Conservation (phyloP, 768 basidiomycete species). For the Collybiopsis luxurians region DNA sequence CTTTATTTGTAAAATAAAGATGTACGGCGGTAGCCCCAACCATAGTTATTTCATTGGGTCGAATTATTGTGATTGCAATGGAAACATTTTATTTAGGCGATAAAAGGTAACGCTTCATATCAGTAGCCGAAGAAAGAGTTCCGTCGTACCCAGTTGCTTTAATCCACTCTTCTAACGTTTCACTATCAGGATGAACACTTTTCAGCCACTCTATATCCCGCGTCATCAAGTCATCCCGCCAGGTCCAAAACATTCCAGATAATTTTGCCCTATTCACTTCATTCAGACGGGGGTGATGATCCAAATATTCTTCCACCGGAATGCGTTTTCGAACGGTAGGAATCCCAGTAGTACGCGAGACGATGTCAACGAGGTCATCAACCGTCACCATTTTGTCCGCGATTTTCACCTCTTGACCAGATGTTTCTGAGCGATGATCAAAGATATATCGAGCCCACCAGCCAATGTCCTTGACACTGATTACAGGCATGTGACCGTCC, state of each 20-base stretch:
- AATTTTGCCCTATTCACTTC: conserved; percentile 39
- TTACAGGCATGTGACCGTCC: conserved; percentile 35
- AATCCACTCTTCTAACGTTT: conserved; percentile 41
- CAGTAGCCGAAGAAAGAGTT: background rate
- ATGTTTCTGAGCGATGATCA: conserved; percentile 31
- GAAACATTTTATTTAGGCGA: no score
- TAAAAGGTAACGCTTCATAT: no score
- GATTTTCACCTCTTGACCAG: conserved; percentile 32
- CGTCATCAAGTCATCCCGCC: conserved; percentile 40
- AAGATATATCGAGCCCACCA: conserved; percentile 40
- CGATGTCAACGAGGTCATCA: conserved; percentile 33
- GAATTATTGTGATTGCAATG: no score
- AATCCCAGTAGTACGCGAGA: conserved; percentile 34
- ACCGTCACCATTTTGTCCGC: conserved; percentile 35
- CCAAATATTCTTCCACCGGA: conserved; percentile 32
- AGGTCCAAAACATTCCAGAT: conserved; percentile 39
- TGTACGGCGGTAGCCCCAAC: no score
- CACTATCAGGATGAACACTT: conserved; percentile 31
- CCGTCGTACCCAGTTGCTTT: conserved; percentile 29
- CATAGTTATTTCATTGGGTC: no score
- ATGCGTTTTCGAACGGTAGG: conserved; percentile 31
- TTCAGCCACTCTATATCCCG: conserved; percentile 44
- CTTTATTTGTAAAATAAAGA: no score
- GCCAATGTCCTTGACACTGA: conserved; percentile 36
- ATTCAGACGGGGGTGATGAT: conserved; percentile 22